Evolutionary conservation across 1,284 basidiomycete genomes (phyloP).

Genomic region (Mycocalia duriaeana): DNA sequence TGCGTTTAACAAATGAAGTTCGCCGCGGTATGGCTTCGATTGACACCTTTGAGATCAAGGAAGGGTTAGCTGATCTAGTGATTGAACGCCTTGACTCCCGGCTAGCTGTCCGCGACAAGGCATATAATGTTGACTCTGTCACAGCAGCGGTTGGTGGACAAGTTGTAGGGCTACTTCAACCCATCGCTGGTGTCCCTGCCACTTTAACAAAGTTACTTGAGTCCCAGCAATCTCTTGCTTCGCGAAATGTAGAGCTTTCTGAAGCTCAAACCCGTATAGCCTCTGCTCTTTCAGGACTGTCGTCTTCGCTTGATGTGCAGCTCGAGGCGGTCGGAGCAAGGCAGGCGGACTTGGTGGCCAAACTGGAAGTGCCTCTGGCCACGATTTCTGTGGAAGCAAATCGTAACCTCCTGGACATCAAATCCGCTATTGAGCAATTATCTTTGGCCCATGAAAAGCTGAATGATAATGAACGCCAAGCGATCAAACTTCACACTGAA

Average conservation of each 20-base stretch:
- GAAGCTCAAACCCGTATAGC: slow-evolving; percentile 29
- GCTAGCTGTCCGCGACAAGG: slow-evolving; percentile 67
- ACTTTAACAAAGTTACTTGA: slow-evolving; percentile 34
- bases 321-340: slow-evolving; percentile 35
- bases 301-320: slow-evolving; percentile 34
- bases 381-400: slow-evolving; percentile 15
- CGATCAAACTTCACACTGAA: slow-evolving; percentile 45
- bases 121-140: slow-evolving; percentile 58
- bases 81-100: slow-evolving; percentile 78
- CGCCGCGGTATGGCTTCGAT: slow-evolving; percentile 66
- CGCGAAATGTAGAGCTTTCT: slow-evolving; percentile 31
- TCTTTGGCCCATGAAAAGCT: slow-evolving; percentile 17
- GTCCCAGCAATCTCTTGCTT: slow-evolving; percentile 37
- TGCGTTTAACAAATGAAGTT: slow-evolving; percentile 61
- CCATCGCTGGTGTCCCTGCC: slow-evolving; percentile 34
- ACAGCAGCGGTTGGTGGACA: slow-evolving; percentile 51
- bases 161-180: slow-evolving; percentile 43
- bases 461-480: slow-evolving; percentile 38
- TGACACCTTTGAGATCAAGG: slow-evolving; percentile 79
- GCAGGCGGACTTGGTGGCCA: slow-evolving; percentile 29
- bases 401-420: slow-evolving; percentile 21
- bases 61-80: slow-evolving; percentile 79
- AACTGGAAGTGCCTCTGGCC: slow-evolving; percentile 15
- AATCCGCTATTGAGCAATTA: slow-evolving; percentile 11
- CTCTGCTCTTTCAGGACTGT: slow-evolving; percentile 37